phyloP scores from a whole-genome alignment of 306 rosid genomes.

The Pterocarpus macrocarpus region DNA sequence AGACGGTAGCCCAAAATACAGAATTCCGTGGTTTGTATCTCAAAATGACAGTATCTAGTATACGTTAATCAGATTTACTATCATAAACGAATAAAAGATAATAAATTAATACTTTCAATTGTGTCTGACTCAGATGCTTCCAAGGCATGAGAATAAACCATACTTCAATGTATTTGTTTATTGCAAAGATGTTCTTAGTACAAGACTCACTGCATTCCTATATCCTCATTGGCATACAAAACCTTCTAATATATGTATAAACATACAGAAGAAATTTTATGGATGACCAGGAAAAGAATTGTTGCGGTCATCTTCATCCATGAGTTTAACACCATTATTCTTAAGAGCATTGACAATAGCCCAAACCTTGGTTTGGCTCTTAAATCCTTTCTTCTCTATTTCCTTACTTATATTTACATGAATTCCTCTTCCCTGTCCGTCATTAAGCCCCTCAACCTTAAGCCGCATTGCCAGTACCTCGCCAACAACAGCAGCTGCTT shows the following conservation, averaged over 20 bases:
- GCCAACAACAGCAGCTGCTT: constrained; percentile 86
- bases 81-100: background rate
- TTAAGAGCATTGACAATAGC: constrained; percentile 82
- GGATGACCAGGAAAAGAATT: constrained; percentile 46
- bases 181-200: constrained; percentile 24
- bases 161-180: background rate
- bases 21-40: background rate
- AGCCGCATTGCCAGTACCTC: constrained; percentile 92
- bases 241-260: background rate
- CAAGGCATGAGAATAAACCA: constrained; percentile 13
- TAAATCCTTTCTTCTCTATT: constrained; percentile 86
- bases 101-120: background rate
- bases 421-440: constrained; percentile 88
- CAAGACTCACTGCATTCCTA: constrained; percentile 6
- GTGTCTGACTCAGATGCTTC: background rate
- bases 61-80: background rate
- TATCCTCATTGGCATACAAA: background rate
- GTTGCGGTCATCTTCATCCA: constrained; percentile 57
- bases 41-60: background rate
- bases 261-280: background rate
- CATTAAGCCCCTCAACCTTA: constrained; percentile 80
- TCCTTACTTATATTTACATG: constrained; percentile 77
- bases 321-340: constrained; percentile 74
- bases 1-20: background rate
- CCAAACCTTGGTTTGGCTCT: constrained; percentile 87